A percentile compares a stretch with the other conserved stretches of the same genome.
phyloP scores from a whole-genome alignment of 2,329 filamentous ascomycete species.

The Chaetomium globosum region DNA sequence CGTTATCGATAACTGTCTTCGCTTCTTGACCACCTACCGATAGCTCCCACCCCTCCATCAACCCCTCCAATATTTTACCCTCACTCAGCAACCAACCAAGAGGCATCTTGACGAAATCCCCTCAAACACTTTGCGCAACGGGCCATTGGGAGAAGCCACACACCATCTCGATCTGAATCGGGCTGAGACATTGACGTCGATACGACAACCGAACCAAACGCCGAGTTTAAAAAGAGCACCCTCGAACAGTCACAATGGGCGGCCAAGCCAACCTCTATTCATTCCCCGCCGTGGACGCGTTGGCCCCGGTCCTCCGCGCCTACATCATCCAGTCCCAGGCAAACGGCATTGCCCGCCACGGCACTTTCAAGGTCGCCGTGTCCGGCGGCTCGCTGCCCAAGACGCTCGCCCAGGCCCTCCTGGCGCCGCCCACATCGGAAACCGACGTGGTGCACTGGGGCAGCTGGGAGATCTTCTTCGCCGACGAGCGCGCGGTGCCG shows the following conservation, averaged over 20 bases:
- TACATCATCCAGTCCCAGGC: constrained; percentile 84
- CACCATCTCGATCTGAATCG: neutral
- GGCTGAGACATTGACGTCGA: neutral
- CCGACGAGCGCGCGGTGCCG: constrained; percentile 92
- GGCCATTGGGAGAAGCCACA: neutral
- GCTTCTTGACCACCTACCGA: neutral
- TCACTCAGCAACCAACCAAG: neutral
- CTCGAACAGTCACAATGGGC: constrained; percentile 49
- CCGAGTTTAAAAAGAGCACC: neutral
- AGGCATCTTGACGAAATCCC: constrained; percentile 18
- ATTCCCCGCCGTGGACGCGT: constrained; percentile 68
- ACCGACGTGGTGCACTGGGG: constrained; percentile 72
- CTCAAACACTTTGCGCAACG: constrained; percentile 6
- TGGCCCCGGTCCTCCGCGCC: constrained; percentile 75
- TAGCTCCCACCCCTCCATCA: constrained; percentile 22
- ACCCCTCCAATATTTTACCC: constrained; percentile 18
- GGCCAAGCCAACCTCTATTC: constrained; percentile 75
- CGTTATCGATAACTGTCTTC: constrained; percentile 13
- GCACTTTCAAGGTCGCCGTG: constrained; percentile 85
- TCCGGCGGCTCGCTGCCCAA: constrained; percentile 93
- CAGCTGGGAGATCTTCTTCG: constrained; percentile 98
- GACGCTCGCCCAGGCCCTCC: constrained; percentile 80
- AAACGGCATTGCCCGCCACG: constrained; percentile 76
- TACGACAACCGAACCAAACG: neutral
- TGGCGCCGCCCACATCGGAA: constrained; percentile 56